Evolutionary conservation across 2,329 filamentous ascomycete genomes (phyloP), one percentile per base, ranked within the genome.

Genomic region (Aspergillus sp.): DNA sequence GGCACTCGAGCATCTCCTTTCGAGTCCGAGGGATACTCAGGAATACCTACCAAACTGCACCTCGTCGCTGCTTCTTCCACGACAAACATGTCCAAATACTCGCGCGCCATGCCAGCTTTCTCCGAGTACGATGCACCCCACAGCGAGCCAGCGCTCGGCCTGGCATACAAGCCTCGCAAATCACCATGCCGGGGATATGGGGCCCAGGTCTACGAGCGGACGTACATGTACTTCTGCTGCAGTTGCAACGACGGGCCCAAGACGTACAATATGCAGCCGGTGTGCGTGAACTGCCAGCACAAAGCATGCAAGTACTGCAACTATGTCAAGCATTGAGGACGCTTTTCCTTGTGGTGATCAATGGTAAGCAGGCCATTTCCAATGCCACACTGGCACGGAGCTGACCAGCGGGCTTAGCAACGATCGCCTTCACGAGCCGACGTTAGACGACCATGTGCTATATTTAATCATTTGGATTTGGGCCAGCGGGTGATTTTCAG

Each of bases 161-260:
- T n/a, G n/a, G n/a, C n/a, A n/a, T n/a, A n/a, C n/a, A n/a, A n/a
- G n/a, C n/a, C n/a, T n/a, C n/a, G n/a, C n/a, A n/a, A n/a, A n/a
- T n/a, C n/a, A n/a, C n/a, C n/a, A n/a, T n/a, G n/a, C n/a, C n/a
- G n/a, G n/a, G n/a, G n/a, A n/a, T n/a, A n/a, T n/a, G 30, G 15
- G 30, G 26, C 13, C 11, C 38, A 36, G 6, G 22, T 30, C 26
- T 39, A 44, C 30, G 24, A 30, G 15, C 16, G 39, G 1, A 49
- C 45, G 7, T 40, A 49, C 32, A 44, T 58, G 40, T 64, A 59
- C 28, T 48, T 57, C 34, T 64, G 60, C 45, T 64, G 60, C 49
- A 2, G 37, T 4, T 64, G 60, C 37, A 24, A 46, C 1, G 59
- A 63, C 26, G 60, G 60, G 0, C 60, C 60, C 0, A 63, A 63